Percentiles rank a stretch among this genome's conserved stretches.
Evolutionary conservation across 2,329 filamentous ascomycete species (phyloP).

Genomic region (Aspergillus tamarii): DNA sequence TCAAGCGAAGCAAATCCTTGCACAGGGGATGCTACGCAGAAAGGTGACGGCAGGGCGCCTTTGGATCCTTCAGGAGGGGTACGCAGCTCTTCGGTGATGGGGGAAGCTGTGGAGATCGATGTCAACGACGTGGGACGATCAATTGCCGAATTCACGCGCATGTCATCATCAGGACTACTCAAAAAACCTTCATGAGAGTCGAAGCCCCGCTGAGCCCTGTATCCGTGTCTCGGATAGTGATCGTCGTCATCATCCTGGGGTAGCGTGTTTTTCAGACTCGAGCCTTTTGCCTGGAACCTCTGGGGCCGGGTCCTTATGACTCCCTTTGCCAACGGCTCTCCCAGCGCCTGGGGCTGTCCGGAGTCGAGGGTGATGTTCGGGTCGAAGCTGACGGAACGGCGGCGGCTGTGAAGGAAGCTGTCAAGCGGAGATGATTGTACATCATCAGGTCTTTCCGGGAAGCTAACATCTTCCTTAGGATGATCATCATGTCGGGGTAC

Average conservation of each 20-base stretch:
- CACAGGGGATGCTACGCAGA: conserved; percentile 41
- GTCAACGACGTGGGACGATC: conserved; percentile 48
- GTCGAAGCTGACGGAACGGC: conserved; percentile 48
- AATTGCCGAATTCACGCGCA: conserved; percentile 29
- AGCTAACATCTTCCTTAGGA: conserved; percentile 31
- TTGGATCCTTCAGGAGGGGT: conserved; percentile 44
- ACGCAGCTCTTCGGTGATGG: conserved; percentile 42
- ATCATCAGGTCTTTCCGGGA: conserved; percentile 42
- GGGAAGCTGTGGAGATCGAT: conserved; percentile 48
- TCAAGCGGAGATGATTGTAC: conserved; percentile 44
- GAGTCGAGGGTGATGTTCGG: conserved; percentile 45
- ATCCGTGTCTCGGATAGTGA: conserved; percentile 21
- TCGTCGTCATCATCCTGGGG: conserved; percentile 35
- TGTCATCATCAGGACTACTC: conserved; percentile 27
- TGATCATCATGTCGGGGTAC: conserved; percentile 46
- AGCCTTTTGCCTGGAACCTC: conserved; percentile 37
- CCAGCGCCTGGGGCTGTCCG: conserved; percentile 40
- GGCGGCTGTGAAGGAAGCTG: conserved; percentile 43
- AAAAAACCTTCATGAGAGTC: conserved; percentile 30
- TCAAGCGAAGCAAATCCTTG: conserved; percentile 43
- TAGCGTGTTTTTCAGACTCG: conserved; percentile 40
- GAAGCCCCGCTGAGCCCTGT: conserved; percentile 29
- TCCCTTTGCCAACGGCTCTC: conserved; percentile 42
- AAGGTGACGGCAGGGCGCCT: conserved; percentile 41
- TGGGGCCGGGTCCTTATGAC: conserved; percentile 29